These are phyloP conservation scores for Chalciporus sphaerocephalus DNA, from an alignment of 768 basidiomycete species.

Conservation along the genomic window DNA sequence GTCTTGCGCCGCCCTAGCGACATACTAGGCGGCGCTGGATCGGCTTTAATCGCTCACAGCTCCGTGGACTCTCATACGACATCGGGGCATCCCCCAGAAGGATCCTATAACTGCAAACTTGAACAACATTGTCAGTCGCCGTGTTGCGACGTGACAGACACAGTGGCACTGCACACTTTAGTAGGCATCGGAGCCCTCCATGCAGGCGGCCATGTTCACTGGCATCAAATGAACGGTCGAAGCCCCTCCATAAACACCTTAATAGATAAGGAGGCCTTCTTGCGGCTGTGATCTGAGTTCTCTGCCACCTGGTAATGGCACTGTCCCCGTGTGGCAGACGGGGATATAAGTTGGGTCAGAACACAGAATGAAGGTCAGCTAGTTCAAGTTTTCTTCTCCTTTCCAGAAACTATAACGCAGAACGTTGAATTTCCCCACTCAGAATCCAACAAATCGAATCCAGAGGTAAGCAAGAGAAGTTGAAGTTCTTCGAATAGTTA, in stretches of 20 bases:
- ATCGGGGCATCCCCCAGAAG: slow-evolving; percentile 1
- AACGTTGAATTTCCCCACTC: not conserved
- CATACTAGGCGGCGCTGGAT: slow-evolving; percentile 12
- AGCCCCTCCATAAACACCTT: not conserved
- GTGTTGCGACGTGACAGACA: too few species aligned
- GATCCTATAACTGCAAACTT: slow-evolving; percentile 1
- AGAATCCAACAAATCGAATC: not conserved
- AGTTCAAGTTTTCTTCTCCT: not conserved
- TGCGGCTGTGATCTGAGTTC: slow-evolving; percentile 20
- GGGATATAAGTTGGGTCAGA: slow-evolving; percentile 17
- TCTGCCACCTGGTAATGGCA: slow-evolving; percentile 26
- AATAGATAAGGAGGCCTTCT: slow-evolving; percentile 18
- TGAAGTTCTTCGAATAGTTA: not conserved
- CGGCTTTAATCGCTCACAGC: slow-evolving; percentile 10
- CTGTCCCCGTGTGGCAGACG: slow-evolving; percentile 23
- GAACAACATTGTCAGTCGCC: not conserved
- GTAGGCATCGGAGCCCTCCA: slow-evolving; percentile 10
- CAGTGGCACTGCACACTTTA: not conserved
- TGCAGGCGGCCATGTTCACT: slow-evolving; percentile 8
- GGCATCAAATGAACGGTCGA: slow-evolving; percentile 6
- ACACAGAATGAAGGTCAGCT: not conserved
- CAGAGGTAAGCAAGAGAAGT: slow-evolving; percentile 2
- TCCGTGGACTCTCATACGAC: not conserved
- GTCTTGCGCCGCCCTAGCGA: slow-evolving; percentile 1
- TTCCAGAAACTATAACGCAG: not conserved